phyloP scores from a whole-genome alignment of 2,329 filamentous ascomycete species.

The Clonostachys chloroleuca region DNA sequence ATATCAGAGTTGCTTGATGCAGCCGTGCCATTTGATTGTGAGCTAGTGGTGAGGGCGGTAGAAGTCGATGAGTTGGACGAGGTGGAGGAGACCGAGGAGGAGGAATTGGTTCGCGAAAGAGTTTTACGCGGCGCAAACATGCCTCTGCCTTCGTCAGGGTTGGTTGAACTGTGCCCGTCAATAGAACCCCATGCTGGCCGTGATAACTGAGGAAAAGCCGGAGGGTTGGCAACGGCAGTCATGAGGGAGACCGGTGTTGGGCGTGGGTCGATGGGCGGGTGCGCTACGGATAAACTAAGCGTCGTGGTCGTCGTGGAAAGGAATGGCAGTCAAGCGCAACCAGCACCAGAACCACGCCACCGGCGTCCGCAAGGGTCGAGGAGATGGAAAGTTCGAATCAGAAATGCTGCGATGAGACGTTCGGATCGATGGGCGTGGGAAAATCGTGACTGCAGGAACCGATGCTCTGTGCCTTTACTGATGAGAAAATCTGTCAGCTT shows the following conservation, averaged over 20 bases:
- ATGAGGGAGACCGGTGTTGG: slow-evolving; percentile 36
- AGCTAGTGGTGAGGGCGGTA: slow-evolving; percentile 57
- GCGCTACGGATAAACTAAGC: slow-evolving; percentile 6
- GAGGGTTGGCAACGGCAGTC: slow-evolving; percentile 65
- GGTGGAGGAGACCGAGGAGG: slow-evolving; percentile 61
- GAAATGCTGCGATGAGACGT: no score
- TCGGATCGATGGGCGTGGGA: no score
- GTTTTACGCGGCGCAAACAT: slow-evolving; percentile 90
- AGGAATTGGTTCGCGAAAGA: slow-evolving; percentile 83
- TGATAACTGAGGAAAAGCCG: slow-evolving; percentile 59
- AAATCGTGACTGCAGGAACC: no score
- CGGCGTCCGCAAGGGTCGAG: not conserved
- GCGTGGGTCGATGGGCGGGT: slow-evolving; percentile 13
- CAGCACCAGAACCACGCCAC: not conserved
- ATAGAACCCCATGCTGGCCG: slow-evolving; percentile 59
- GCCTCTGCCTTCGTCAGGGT: slow-evolving; percentile 77
- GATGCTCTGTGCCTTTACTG: no score
- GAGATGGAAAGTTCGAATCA: not conserved
- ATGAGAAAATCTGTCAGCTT: no score
- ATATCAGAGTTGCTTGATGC: slow-evolving; percentile 40
- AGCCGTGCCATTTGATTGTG: slow-evolving; percentile 57
- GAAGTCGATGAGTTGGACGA: slow-evolving; percentile 61
- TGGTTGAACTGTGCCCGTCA: slow-evolving; percentile 65
- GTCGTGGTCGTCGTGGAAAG: no score
- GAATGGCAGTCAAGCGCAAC: slow-evolving; percentile 1